Base-by-base conservation (phyloP, 1,284 basidiomycete genomes). In the Cronartium ribicola region DNA sequence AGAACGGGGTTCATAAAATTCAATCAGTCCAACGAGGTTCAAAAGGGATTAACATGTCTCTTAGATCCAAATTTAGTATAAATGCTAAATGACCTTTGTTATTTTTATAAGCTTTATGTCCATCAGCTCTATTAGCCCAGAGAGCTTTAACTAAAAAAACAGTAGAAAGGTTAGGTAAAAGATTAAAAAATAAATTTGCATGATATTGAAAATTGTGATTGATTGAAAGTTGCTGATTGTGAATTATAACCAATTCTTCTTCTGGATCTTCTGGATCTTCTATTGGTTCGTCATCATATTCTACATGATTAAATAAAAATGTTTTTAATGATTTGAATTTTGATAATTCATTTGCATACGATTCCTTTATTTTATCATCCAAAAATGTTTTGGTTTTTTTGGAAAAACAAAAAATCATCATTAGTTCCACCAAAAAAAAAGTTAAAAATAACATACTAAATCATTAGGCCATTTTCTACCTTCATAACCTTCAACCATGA, bases 11-110 rank as follows among this genome's bases (percentile, higher is more conserved):
- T 29, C 29, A 29, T 29, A 29, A 29, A 29, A 29, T 29, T 46
- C 3, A 55, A 55, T 55, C 51, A 6, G 51, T 55, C 51, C 51
- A 55, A 20, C 51, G n/a, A 55, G 51, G 51, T 55, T 55, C 51
- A 20, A 55, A 55, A 1, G 51, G 51, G 29, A 55, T 55, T 8
- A 55, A 20, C 7, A 29, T 55, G 1, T 55, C 17, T 20, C 51
- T 55, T 55, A 55, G 14, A 55, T 55, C 51, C 29, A 55, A 55
- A 5, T 55, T 55, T 55, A 2, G 3, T 20, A 55, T 3, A 8
- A 8, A 8, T 20, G 10, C 29, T 11, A 20, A 13, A 20, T 20
- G 1, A 55, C 14, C 17, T 3, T n/a, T 20, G 0, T 5, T 8
- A 7, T 20, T 8, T 20, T 11, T 55, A 5, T 1, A 55, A 20